A percentile compares a stretch with the other conserved stretches of the same genome.
Evolutionary conservation across 805 yeast species (phyloP).

Genomic region (Candida sithepensis): DNA sequence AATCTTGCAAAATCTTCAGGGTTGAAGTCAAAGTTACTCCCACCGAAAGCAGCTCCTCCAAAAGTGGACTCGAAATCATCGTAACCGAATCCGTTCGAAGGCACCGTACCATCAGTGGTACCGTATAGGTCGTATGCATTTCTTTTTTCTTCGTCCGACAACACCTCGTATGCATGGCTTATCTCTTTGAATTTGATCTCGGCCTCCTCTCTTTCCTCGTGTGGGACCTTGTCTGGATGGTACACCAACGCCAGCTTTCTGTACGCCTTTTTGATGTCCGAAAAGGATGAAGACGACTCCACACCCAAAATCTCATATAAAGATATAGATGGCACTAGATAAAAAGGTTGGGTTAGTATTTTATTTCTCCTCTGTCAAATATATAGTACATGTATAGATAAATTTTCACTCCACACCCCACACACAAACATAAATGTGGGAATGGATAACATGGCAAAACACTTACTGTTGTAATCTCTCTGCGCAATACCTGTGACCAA

Average conservation of each 20-base stretch:
- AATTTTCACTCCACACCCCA: too few relatives aligned
- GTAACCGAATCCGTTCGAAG: slow-evolving; percentile 25
- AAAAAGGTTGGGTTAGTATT: background rate
- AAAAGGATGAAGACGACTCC: slow-evolving; percentile 55
- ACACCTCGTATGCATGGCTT: slow-evolving; percentile 78
- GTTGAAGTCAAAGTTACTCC: slow-evolving; percentile 42
- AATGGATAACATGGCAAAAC: too few relatives aligned
- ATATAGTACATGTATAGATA: too few relatives aligned
- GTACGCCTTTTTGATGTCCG: slow-evolving; percentile 81
- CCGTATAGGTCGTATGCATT: slow-evolving; percentile 59
- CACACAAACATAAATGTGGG: too few relatives aligned
- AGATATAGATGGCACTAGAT: slow-evolving; percentile 15
- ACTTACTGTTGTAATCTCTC: background rate
- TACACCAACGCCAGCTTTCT: slow-evolving; percentile 74
- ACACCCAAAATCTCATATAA: slow-evolving; percentile 72
- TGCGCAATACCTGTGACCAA: background rate
- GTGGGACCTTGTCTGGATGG: slow-evolving; percentile 87
- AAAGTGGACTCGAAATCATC: slow-evolving; percentile 40
- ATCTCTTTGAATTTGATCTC: slow-evolving; percentile 81
- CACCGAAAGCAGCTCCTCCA: slow-evolving; percentile 40
- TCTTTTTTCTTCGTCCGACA: slow-evolving; percentile 66
- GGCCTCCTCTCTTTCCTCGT: slow-evolving; percentile 58
- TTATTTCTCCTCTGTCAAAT: background rate
- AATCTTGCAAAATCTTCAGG: slow-evolving; percentile 79
- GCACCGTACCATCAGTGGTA: slow-evolving; percentile 31